phyloP scores from a whole-genome alignment of 1,284 basidiomycete genomes.

The Lentinula novae-zelandiae region DNA sequence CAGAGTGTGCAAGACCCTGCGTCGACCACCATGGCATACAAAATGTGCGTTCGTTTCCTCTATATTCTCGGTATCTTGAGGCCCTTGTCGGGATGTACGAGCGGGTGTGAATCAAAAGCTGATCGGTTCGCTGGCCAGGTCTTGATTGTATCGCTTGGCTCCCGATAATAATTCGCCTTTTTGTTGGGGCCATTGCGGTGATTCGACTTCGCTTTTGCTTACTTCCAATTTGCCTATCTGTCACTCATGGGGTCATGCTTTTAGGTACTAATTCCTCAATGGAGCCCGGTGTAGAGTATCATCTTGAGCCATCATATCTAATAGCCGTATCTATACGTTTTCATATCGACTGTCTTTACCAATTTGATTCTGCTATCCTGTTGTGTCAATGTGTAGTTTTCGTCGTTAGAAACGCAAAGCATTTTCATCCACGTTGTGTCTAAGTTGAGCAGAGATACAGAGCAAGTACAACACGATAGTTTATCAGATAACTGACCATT shows the following conservation, averaged over 20 bases:
- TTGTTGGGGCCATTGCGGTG: background rate
- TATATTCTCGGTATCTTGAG: conserved; percentile 21
- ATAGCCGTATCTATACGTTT: background rate
- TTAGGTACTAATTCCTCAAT: conserved; percentile 5
- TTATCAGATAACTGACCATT: too few relatives aligned
- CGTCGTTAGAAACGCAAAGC: background rate
- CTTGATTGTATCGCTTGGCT: conserved; percentile 33
- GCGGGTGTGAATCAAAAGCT: conserved; percentile 41
- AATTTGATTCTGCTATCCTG: too few relatives aligned
- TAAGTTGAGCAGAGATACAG: too few relatives aligned
- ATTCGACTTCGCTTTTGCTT: background rate
- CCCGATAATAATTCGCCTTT: background rate
- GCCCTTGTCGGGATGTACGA: conserved; percentile 11
- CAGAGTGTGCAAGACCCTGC: conserved; percentile 35
- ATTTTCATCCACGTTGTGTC: background rate
- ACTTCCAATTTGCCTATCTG: background rate
- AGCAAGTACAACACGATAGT: too few relatives aligned
- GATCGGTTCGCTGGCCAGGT: conserved; percentile 63
- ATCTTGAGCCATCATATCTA: background rate
- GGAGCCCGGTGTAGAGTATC: background rate
- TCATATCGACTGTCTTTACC: too few relatives aligned
- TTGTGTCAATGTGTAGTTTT: too few relatives aligned
- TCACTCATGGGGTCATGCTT: background rate
- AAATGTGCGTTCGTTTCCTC: conserved; percentile 62
- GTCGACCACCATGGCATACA: conserved; percentile 53